Conservation (phyloP, 1,284 basidiomycete genomes). For the Golubevia pallescens region DNA sequence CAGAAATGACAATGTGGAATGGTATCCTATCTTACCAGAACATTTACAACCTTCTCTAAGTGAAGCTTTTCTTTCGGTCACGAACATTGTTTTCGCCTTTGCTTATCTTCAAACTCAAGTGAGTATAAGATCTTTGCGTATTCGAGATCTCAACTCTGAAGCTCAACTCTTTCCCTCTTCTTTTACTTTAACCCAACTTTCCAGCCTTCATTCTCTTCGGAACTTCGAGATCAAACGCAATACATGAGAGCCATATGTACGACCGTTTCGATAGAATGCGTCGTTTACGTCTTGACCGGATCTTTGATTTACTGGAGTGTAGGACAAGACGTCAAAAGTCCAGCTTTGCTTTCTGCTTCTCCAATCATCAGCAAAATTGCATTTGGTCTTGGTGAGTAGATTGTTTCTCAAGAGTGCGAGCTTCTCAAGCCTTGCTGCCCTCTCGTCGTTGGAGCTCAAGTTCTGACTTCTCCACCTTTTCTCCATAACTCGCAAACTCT, state of each 20-base stretch:
- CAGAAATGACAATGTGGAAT: slow-evolving; percentile 29
- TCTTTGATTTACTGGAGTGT: slow-evolving; percentile 47
- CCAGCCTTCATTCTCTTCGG: slow-evolving; percentile 34
- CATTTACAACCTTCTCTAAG: slow-evolving; percentile 42
- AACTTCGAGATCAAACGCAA: slow-evolving; percentile 40
- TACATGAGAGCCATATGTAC: slow-evolving; percentile 35
- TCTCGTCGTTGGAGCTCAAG: too few relatives aligned
- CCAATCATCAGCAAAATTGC: slow-evolving; percentile 31
- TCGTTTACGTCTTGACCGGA: slow-evolving; percentile 41
- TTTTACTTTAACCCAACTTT: not conserved
- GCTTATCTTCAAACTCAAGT: not conserved
- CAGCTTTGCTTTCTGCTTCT: slow-evolving; percentile 39
- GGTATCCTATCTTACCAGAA: slow-evolving; percentile 41
- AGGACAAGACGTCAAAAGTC: slow-evolving; percentile 51
- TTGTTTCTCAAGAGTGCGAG: too few relatives aligned
- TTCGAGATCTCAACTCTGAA: too few relatives aligned
- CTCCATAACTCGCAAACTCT: too few relatives aligned
- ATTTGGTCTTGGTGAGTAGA: slow-evolving; percentile 33
- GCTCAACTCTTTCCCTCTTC: too few relatives aligned
- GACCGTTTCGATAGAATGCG: slow-evolving; percentile 32
- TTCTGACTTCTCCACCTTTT: too few relatives aligned
- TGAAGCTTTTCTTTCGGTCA: slow-evolving; percentile 34
- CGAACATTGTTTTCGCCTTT: not conserved
- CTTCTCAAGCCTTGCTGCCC: too few relatives aligned
- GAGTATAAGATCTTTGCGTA: too few relatives aligned